A percentile compares a stretch with the other conserved stretches of the same genome.
Conservation (phyloP, 495 filamentous ascomycete genomes). For the Penicillium goetzii region DNA sequence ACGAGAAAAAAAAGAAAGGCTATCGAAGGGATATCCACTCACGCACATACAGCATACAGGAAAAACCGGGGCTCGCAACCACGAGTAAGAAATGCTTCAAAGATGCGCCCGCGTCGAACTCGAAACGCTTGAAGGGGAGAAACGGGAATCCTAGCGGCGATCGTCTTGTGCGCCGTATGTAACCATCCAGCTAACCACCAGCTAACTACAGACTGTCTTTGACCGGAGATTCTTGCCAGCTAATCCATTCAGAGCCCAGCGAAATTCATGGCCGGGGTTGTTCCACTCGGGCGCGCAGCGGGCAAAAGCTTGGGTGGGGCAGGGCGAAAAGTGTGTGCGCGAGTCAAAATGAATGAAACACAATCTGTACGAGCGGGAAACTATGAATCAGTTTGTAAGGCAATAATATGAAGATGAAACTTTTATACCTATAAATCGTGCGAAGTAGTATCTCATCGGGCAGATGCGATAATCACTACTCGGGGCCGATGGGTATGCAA, state of each 20-base stretch:
- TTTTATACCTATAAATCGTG: background rate
- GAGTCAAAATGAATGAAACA: background rate
- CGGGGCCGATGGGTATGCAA: background rate
- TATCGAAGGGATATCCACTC: background rate
- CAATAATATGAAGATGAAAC: background rate
- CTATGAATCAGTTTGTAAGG: background rate
- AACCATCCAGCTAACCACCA: slow-evolving; percentile 3
- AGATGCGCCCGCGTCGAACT: slow-evolving; percentile 1
- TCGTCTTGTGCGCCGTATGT: slow-evolving; percentile 27
- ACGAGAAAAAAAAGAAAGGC: background rate
- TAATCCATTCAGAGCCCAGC: background rate
- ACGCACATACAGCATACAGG: background rate
- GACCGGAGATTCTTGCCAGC: background rate
- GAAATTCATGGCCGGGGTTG: background rate
- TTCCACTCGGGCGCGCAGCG: slow-evolving; percentile 4
- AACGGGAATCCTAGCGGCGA: slow-evolving; percentile 47
- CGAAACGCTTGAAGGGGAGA: background rate
- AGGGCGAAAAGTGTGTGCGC: slow-evolving; percentile 1
- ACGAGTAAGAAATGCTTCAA: slow-evolving; percentile 1
- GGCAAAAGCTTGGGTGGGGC: slow-evolving; percentile 19
- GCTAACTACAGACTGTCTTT: background rate
- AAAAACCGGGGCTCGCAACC: slow-evolving; percentile 1
- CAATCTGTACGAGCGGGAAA: background rate
- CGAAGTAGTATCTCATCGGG: too few relatives aligned
- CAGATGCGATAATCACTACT: background rate